Evolutionary conservation across 768 basidiomycete genomes (phyloP), one percentile per base, ranked within the genome.

Genomic region (Termitomyces sp.): DNA sequence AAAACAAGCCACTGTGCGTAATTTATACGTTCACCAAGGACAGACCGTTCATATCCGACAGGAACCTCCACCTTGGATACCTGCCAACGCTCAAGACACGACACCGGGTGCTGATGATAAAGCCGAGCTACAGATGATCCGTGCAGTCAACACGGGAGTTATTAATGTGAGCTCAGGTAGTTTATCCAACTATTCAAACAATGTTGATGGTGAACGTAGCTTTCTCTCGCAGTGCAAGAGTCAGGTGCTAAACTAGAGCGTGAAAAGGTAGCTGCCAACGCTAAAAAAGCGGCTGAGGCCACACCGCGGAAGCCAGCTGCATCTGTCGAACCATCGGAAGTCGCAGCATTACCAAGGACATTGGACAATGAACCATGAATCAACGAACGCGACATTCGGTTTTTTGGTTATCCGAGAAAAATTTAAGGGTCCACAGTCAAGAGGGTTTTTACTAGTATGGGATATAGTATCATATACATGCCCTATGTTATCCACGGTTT

Each of bases 91-190:
- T 24, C 78, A 83, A 58, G 81, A 90, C 55, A 90, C 90, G 11
- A 90, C 90, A 8, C 60, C 76, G 15, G 88, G 82, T 14, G 71
- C 75, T 15, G 75, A 81, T n/a, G 83, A 88, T 30, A 68, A 81
- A 38, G 81, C 87, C 26, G 85, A 91, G 66, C 70, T 90, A 17
- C 84, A 88, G 61, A 77, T 91, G 73, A 70, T 93, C 51, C 78
- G 90, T 22, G 86, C 86, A 12, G 88, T 93, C 7, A 88, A 91
- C 61, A 93, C 90, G 1, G 90, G 90, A 3, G 81, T 93, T 43
- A 80, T 93, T 50, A 90, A 87, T 65, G 91, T 85, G 65, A 63
- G 81, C 22, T 15, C 19, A 35, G 6, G 28, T 19, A 42, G 26
- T 26, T 19, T 42, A 22, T 17, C 1, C 56, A 7, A 28, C 19